Evolutionary conservation across 2,329 filamentous ascomycete species (phyloP), one percentile per base, ranked within the genome.

Genomic region (Arthrinium phaeospermum): DNA sequence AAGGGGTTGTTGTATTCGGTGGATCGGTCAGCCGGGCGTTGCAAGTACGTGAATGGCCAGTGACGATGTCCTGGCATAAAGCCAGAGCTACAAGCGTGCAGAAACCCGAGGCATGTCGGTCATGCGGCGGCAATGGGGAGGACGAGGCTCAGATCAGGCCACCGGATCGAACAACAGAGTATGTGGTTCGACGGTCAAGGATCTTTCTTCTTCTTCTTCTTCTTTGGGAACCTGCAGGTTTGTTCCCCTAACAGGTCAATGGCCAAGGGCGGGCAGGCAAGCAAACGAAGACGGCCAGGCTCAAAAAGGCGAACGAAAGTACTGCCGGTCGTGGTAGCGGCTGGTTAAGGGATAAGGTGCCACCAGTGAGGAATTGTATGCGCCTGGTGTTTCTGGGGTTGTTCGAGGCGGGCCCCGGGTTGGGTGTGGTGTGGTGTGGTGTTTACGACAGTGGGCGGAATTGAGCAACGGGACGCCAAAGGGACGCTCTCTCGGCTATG

Each of bases 1-100:
- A 53, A 69, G 71, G 70, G 71, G n/a, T 47, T 46, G n/a, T 70
- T 41, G 68, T 41, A 57, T 70, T 53, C n/a, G 68, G 24, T 57
- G 68, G 67, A 69, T 69, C 45, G 67, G 49, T 47, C 45, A 49
- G 47, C 37, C 45, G 45, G 45, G 34, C 67, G 67, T 47, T 49
- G 67, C 37, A 49, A 69, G 47, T 69, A 37, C 72, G 75, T 78
- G 77, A 76, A 76, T 75, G 75, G 79, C 79, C 79, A 80, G 78
- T 76, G 76, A 44, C 57, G 57, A 13, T 30, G 74, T 75, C 80
- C 81, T 82, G 81, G 81, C 81, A 74, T 75, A 74, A 74, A 78
- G 81, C 82, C 82, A 83, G 80, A 82, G 79, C 82, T 81, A 83
- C 75, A 79, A 81, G 76, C 77, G 76, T 72, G 77, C 79, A 78